Percentiles rank a stretch among this genome's conserved stretches.
These are phyloP conservation scores for Solanum phureja DNA, from an alignment of 257 asterid species.

Conservation along the genomic window DNA sequence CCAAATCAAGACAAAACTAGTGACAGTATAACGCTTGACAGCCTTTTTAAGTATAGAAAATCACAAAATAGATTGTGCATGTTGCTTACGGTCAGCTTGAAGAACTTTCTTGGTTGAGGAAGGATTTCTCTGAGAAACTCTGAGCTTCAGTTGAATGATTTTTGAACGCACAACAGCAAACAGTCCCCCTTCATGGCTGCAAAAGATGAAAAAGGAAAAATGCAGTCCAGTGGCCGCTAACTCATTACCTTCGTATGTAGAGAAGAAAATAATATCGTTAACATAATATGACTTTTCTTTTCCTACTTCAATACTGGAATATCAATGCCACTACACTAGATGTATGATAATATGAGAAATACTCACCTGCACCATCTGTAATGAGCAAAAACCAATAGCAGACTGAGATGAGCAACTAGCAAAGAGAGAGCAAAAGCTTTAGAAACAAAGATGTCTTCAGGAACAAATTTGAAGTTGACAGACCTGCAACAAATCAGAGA, in stretches of 20 bases:
- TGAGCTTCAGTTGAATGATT: conserved; percentile 28
- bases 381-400: conserved; percentile 37
- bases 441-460: conserved; percentile 32
- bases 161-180: conserved; percentile 35
- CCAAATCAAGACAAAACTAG: background rate
- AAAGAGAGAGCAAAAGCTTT: conserved; percentile 26
- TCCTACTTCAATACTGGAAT: background rate
- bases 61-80: background rate
- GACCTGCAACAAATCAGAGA: conserved; percentile 22
- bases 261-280: background rate
- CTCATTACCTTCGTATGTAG: background rate
- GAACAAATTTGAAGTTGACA: conserved; percentile 48
- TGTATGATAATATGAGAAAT: background rate
- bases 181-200: conserved; percentile 85
- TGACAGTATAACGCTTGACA: background rate
- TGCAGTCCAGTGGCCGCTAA: background rate
- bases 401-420: conserved; percentile 30
- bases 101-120: conserved; percentile 25
- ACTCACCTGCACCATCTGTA: conserved; percentile 43
- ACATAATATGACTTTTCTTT: background rate
- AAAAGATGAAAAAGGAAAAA: conserved; percentile 1
- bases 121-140: conserved; percentile 15
- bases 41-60: background rate
- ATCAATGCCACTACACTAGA: background rate
- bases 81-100: conserved; percentile 56